A percentile compares a stretch with the other conserved stretches of the same genome.
Conservation (phyloP, 306 rosid species). For the Quercus suber region DNA sequence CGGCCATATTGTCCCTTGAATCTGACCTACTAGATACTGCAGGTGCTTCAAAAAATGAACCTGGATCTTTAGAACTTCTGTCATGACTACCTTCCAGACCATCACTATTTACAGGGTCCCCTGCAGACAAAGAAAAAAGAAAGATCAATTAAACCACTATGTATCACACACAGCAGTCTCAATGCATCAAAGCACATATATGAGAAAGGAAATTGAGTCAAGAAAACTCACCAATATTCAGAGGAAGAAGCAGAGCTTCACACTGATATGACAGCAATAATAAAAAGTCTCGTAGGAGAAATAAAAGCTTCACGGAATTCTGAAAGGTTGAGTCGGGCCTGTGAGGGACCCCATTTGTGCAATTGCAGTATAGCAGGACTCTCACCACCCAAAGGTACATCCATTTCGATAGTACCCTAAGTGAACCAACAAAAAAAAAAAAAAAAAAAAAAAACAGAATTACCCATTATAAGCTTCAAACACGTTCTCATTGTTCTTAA, state of each 20-base stretch:
- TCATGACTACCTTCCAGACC: constrained; percentile 27
- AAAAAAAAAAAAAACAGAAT: constrained; percentile 8
- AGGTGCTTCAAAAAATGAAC: constrained; percentile 32
- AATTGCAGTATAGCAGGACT: constrained; percentile 72
- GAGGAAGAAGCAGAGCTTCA: constrained; percentile 86
- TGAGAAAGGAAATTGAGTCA: not conserved
- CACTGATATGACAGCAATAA: constrained; percentile 60
- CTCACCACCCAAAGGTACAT: constrained; percentile 36
- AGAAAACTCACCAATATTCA: constrained; percentile 43
- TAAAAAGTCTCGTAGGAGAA: constrained; percentile 74
- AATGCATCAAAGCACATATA: constrained; percentile 4
- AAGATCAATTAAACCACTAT: not conserved
- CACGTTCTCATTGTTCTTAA: too few species aligned
- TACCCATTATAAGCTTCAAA: not conserved
- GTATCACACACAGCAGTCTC: not conserved
- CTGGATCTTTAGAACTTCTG: constrained; percentile 28
- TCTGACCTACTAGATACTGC: constrained; percentile 30
- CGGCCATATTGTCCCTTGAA: constrained; percentile 40
- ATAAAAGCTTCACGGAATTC: constrained; percentile 80
- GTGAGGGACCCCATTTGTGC: constrained; percentile 67
- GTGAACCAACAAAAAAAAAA: constrained; percentile 23
- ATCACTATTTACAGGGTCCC: constrained; percentile 30
- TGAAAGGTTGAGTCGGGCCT: constrained; percentile 48
- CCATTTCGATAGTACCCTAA: constrained; percentile 51
- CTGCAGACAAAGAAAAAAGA: constrained; percentile 39